phyloP scores from a whole-genome alignment of 345 rosid species.

The Microthlaspi erraticum region DNA sequence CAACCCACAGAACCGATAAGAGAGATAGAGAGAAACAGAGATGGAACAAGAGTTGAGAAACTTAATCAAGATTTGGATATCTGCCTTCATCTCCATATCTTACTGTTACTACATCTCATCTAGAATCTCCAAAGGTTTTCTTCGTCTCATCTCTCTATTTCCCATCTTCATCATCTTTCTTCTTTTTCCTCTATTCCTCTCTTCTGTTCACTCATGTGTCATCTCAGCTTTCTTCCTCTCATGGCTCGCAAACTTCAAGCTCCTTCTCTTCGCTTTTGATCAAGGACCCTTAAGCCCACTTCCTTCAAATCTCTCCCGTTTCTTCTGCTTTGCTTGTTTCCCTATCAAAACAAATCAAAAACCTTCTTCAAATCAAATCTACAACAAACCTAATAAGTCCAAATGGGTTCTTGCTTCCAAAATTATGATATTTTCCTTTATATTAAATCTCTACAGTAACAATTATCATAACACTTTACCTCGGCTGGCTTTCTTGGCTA shows the following conservation, averaged over 20 bases:
- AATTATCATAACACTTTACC: slow-evolving; percentile 2
- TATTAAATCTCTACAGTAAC: slow-evolving; percentile 19
- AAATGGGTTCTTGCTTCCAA: slow-evolving; percentile 46
- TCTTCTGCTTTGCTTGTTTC: slow-evolving; percentile 46
- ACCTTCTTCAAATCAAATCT: slow-evolving; percentile 28
- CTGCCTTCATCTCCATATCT: slow-evolving; percentile 46
- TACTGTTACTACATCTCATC: slow-evolving; percentile 59
- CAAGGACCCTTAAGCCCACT: slow-evolving; percentile 45
- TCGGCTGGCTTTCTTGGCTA: slow-evolving; percentile 1
- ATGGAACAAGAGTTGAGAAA: slow-evolving; percentile 42
- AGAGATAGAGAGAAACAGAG: not conserved
- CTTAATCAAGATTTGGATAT: slow-evolving; percentile 56
- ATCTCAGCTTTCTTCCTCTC: slow-evolving; percentile 52
- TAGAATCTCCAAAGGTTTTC: slow-evolving; percentile 50
- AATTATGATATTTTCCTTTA: slow-evolving; percentile 35
- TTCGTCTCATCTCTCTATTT: slow-evolving; percentile 57
- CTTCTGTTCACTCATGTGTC: slow-evolving; percentile 47
- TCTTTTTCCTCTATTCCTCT: slow-evolving; percentile 55
- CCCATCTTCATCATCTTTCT: slow-evolving; percentile 55
- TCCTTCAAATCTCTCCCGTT: slow-evolving; percentile 34
- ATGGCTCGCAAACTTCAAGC: slow-evolving; percentile 73
- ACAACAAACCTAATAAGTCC: slow-evolving; percentile 15
- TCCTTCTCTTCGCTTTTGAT: slow-evolving; percentile 55
- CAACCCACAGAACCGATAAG: slow-evolving; percentile 15
- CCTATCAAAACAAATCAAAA: slow-evolving; percentile 50